Base-by-base conservation (phyloP, 768 basidiomycete genomes). In the Panellus pusillus region DNA sequence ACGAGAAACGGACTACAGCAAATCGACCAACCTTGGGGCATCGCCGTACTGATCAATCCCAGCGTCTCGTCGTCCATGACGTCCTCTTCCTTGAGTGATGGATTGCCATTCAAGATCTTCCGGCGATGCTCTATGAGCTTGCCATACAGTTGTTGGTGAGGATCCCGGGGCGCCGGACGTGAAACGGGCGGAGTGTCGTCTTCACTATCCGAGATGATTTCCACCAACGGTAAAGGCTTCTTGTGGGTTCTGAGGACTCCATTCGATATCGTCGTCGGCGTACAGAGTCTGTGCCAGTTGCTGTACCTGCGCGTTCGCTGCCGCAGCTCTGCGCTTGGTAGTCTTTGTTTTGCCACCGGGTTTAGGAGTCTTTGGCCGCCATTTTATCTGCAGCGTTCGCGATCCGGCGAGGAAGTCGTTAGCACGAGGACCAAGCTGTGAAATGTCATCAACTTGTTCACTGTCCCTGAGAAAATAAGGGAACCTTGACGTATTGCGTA, bases 401-500 rank as follows among this genome's bases (percentile, higher is more conserved):
- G 61, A 52, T 4, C 64, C 56, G 6, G 57, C 52, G 42, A 74
- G 51, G 43, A 72, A 69, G 0, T 63, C 60, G 11, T 64, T 47
- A 14, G 70, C 75, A 6, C 41, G 52, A 14, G 66, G 58, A 5
- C 77, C 76, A 47, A 72, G 59, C 78, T 79, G 31, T 35, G 36
- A 13, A 32, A 44, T 14, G 6, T 46, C 12, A 61, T 37, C 40
- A 41, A 44, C 36, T 19, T 17, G 43, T 46, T 35, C n/a, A 42
- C 13, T 12, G 19, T 27, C 40, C 31, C 18, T 41, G 29, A 42
- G 42, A 24, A 41, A 13, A 14, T 19, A 18, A 41, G 50, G 65
- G 44, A 50, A 83, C 86, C 72, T 77, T 70, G 31, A 86, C 61
- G 57, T 87, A 87, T 1, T 77, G 69, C 8, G 60, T 72, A 38